Percentiles rank a stretch among this genome's conserved stretches.
phyloP scores from a whole-genome alignment of 2,329 filamentous ascomycete species.

The Fusarium anguioides region DNA sequence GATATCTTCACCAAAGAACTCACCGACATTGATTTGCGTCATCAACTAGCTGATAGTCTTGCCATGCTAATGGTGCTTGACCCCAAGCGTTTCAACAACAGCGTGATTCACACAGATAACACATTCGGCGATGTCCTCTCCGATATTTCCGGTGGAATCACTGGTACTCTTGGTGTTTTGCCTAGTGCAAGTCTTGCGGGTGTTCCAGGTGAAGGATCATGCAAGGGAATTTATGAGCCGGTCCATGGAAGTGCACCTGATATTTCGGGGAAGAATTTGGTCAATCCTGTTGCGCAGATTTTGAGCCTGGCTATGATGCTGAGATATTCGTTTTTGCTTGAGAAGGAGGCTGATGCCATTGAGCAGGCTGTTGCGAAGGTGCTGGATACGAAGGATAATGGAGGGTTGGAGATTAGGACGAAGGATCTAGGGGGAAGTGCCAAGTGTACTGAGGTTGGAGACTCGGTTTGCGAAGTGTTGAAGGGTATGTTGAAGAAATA shows the following conservation, averaged over 20 bases:
- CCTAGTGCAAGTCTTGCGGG: slow-evolving; percentile 59
- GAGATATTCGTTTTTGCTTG: slow-evolving; percentile 74
- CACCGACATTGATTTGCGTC: slow-evolving; percentile 54
- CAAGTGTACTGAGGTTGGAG: slow-evolving; percentile 74
- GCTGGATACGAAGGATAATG: slow-evolving; percentile 63
- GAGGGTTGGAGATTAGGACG: slow-evolving; percentile 65
- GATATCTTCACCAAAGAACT: slow-evolving; percentile 57
- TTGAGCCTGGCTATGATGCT: slow-evolving; percentile 80
- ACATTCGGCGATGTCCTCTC: slow-evolving; percentile 61
- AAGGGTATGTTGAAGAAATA: background rate
- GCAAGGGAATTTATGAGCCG: slow-evolving; percentile 80
- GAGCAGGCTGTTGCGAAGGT: slow-evolving; percentile 72
- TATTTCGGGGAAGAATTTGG: slow-evolving; percentile 76
- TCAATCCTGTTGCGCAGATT: slow-evolving; percentile 78
- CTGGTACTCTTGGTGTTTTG: slow-evolving; percentile 57
- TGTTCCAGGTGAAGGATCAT: slow-evolving; percentile 52
- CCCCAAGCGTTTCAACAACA: slow-evolving; percentile 58
- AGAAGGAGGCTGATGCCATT: slow-evolving; percentile 70
- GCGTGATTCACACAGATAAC: slow-evolving; percentile 60
- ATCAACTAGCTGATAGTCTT: slow-evolving; percentile 61
- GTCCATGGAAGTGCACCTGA: slow-evolving; percentile 81
- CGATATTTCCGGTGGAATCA: slow-evolving; percentile 59
- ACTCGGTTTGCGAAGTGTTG: slow-evolving; percentile 57
- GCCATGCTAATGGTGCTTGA: slow-evolving; percentile 61
- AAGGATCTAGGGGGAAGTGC: slow-evolving; percentile 73